Evolutionary conservation across 106 monocot species (phyloP).

Genomic region (Platanthera guangdongensis): DNA sequence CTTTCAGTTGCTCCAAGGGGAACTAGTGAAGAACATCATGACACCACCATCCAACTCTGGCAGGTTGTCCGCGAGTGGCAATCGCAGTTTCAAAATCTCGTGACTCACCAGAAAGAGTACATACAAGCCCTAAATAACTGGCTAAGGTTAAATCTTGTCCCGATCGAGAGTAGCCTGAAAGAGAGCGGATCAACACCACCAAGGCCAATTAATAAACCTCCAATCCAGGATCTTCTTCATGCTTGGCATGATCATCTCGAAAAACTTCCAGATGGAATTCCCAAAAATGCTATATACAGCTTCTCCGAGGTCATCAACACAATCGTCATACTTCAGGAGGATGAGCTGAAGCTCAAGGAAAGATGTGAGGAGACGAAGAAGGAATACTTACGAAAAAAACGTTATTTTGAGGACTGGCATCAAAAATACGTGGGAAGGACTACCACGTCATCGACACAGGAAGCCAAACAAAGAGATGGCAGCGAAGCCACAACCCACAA

Average conservation of each 20-base stretch:
- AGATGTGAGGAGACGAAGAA: constrained; percentile 42
- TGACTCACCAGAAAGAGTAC: constrained; percentile 67
- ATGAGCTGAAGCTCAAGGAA: constrained; percentile 60
- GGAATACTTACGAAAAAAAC: constrained; percentile 30
- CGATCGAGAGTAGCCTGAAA: constrained; percentile 69
- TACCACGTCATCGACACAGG: constrained; percentile 9
- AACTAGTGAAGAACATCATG: constrained; percentile 46
- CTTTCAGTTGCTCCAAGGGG: constrained; percentile 40
- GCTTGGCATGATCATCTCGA: constrained; percentile 71
- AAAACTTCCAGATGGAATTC: constrained; percentile 50
- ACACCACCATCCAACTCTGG: constrained; percentile 46
- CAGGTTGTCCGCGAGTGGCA: constrained; percentile 41
- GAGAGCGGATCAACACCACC: constrained; percentile 61
- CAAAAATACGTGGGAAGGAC: constrained; percentile 21
- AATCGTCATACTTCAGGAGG: constrained; percentile 45
- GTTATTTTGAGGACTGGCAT: constrained; percentile 66
- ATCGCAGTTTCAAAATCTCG: constrained; percentile 47
- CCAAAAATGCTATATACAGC: constrained; percentile 32
- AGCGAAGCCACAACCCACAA: constrained; percentile 20
- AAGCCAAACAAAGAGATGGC: constrained; percentile 6
- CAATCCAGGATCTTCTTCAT: constrained; percentile 48
- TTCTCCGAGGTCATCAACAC: constrained; percentile 56
- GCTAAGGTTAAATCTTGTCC: constrained; percentile 65
- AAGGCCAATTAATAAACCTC: constrained; percentile 11
- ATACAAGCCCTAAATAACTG: constrained; percentile 53